Evolutionary conservation across 208 protist species (phyloP).

Genomic region (Acanthamoeba rhysodes): DNA sequence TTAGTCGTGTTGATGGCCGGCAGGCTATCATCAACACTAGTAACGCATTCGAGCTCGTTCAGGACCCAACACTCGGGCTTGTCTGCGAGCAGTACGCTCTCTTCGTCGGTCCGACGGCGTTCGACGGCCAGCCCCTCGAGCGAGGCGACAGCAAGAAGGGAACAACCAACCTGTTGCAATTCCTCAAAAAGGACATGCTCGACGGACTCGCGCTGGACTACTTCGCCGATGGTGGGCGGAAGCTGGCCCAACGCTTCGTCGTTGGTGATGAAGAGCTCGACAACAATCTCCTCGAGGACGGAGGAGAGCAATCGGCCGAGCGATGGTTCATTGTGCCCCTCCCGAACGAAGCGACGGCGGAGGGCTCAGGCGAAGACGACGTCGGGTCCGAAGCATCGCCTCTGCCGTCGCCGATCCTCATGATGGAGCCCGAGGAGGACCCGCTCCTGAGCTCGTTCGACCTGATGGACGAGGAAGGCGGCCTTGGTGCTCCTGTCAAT

Average conservation of each 20-base stretch:
- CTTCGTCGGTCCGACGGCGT: neutral
- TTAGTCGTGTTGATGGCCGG: neutral
- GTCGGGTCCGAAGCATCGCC: neutral
- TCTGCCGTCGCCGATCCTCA: constrained; percentile 42
- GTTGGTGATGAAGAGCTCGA: neutral
- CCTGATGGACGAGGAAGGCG: neutral
- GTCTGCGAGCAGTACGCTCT: neutral
- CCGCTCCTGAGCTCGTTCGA: neutral
- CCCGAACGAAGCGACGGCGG: neutral
- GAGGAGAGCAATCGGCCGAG: neutral
- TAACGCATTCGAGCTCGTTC: neutral
- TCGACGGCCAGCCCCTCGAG: neutral
- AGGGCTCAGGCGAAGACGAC: neutral
- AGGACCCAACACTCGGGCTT: neutral
- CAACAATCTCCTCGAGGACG: neutral
- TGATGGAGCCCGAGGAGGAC: neutral
- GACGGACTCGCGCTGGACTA: constrained; percentile 2
- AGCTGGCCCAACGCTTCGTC: neutral
- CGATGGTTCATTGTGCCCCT: constrained; percentile 9
- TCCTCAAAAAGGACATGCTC: neutral
- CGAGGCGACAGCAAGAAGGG: neutral
- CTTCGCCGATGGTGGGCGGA: neutral
- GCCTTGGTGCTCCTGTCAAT: neutral
- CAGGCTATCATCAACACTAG: neutral
- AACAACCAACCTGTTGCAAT: neutral